These are phyloP conservation scores for Ceratocystis cacaofunesta DNA, from an alignment of 2,329 filamentous ascomycete genomes.

Conservation along the genomic window DNA sequence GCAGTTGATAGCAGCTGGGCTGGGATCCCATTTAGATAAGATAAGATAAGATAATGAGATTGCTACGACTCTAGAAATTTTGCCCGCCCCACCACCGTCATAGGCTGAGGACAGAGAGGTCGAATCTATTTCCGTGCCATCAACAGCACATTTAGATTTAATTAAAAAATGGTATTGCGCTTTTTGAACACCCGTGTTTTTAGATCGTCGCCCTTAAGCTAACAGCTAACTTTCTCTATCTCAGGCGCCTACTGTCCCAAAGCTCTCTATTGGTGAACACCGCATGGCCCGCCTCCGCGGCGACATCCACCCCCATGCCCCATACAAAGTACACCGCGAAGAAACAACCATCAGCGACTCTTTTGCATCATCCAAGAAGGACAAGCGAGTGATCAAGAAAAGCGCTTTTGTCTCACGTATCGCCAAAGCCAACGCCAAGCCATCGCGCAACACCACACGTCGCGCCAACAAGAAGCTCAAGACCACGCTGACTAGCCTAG, in stretches of 20 bases:
- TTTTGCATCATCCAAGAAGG: constrained; percentile 62
- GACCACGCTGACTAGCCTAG: constrained; percentile 58
- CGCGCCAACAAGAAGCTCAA: constrained; percentile 64
- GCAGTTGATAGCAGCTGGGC: constrained; percentile 11
- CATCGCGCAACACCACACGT: constrained; percentile 39
- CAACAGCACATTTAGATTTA: background rate
- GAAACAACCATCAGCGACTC: constrained; percentile 36
- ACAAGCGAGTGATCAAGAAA: constrained; percentile 73
- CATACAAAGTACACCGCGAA: constrained; percentile 37
- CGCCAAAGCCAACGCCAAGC: constrained; percentile 42
- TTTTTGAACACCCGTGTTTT: background rate
- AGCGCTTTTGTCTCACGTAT: constrained; percentile 65
- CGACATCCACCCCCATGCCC: constrained; percentile 34
- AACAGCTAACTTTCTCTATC: background rate
- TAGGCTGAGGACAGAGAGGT: background rate
- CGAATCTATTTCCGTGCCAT: too few species aligned
- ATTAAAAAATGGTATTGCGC: constrained; percentile 6
- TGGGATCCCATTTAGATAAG: constrained; percentile 5
- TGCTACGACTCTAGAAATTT: background rate
- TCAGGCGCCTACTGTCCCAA: constrained; percentile 27
- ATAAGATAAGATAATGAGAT: constrained; percentile 12
- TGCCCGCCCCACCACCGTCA: constrained; percentile 9
- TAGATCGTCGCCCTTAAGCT: background rate
- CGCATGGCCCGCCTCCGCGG: constrained; percentile 36
- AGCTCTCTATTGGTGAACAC: constrained; percentile 44